Percentiles rank a stretch among this genome's conserved stretches.
Evolutionary conservation across 306 rosid species (phyloP).

Genomic region (Malus sieversii): DNA sequence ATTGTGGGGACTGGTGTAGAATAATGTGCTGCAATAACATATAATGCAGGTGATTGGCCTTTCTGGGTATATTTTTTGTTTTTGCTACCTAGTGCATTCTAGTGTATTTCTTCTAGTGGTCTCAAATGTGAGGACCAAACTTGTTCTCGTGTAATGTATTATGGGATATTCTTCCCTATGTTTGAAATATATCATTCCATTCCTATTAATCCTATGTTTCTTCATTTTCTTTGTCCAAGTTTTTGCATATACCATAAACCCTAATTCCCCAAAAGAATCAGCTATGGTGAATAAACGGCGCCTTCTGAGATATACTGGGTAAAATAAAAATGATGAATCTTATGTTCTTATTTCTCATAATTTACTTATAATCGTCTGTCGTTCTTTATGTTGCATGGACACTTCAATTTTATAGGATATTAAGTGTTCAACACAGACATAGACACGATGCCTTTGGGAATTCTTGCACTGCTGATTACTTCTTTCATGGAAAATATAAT

Average conservation of each 20-base stretch:
- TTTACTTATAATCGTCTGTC: neutral
- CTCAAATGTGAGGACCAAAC: neutral
- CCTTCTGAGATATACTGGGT: neutral
- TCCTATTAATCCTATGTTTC: neutral
- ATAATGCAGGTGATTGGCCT: neutral
- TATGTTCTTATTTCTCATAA: neutral
- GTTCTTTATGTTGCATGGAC: neutral
- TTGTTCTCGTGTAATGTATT: conserved; percentile 2
- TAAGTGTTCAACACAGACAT: neutral
- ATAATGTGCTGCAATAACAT: conserved; percentile 17
- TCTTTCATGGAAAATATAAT: neutral
- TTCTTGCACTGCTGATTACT: too few species aligned
- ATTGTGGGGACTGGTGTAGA: conserved; percentile 5
- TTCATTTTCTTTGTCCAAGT: neutral
- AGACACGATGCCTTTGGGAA: neutral
- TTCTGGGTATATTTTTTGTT: conserved; percentile 12
- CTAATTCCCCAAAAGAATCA: neutral
- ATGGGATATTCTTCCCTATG: neutral
- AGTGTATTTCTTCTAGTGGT: neutral
- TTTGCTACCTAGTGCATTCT: neutral
- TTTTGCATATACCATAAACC: neutral
- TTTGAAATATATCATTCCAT: neutral
- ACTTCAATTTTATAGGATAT: neutral
- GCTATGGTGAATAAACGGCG: neutral
- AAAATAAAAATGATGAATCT: neutral